A percentile compares a stretch with the other conserved stretches of the same genome.
These are phyloP conservation scores for Peniophora sp. DNA, from an alignment of 1,284 basidiomycete genomes.

Conservation along the genomic window DNA sequence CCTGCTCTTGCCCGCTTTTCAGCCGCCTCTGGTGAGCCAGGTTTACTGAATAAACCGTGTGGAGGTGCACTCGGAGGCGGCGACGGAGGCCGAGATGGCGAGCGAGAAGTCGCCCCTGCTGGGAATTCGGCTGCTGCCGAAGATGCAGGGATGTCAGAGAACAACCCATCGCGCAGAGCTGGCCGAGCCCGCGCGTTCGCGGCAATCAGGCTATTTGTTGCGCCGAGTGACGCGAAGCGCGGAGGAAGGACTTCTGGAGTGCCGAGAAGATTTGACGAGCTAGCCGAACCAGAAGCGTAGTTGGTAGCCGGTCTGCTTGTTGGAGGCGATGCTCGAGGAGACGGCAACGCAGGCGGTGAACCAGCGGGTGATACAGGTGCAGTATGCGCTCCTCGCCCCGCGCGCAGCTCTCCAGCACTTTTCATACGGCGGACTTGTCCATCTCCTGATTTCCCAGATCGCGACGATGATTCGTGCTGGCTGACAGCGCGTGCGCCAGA, in stretches of 20 bases:
- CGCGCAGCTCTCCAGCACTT: conserved; percentile 72
- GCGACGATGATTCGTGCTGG: conserved; percentile 26
- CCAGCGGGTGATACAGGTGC: conserved; percentile 12
- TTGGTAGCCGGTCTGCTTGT: conserved; percentile 34
- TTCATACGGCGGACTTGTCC: conserved; percentile 66
- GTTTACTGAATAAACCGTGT: not conserved
- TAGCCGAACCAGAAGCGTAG: conserved; percentile 48
- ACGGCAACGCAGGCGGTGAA: conserved; percentile 24
- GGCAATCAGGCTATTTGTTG: conserved; percentile 27
- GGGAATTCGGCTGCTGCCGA: not conserved
- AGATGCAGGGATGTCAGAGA: conserved; percentile 2
- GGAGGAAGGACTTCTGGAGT: conserved; percentile 31
- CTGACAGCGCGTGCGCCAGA: conserved; percentile 2
- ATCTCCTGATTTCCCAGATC: conserved; percentile 43
- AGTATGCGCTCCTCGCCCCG: conserved; percentile 23
- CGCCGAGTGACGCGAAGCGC: conserved; percentile 64
- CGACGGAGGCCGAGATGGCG: conserved; percentile 15
- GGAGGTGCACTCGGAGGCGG: not conserved
- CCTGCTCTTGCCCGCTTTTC: conserved; percentile 16
- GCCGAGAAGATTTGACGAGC: conserved; percentile 45
- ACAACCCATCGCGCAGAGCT: conserved; percentile 31
- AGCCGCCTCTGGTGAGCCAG: conserved; percentile 7
- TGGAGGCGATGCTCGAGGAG: conserved; percentile 25
- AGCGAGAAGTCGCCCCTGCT: not conserved
- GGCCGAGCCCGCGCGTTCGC: conserved; percentile 27